phyloP scores from a whole-genome alignment of 345 rosid species.

The Salix suchowensis region DNA sequence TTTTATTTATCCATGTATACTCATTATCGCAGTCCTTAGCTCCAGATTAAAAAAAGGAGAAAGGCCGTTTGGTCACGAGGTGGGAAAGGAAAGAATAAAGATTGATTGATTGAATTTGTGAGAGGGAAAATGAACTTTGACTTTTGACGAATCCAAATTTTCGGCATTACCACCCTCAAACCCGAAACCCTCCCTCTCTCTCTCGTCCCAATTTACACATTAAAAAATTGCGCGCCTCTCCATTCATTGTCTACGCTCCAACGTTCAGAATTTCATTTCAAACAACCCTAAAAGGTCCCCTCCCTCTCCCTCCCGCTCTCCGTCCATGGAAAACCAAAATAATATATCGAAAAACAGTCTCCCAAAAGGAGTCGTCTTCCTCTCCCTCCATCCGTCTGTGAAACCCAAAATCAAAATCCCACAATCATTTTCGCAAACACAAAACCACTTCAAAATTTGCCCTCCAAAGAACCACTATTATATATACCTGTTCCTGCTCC shows the following conservation, averaged over 20 bases:
- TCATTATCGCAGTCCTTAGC: not conserved
- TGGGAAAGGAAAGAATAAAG: not conserved
- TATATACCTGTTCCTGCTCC: not conserved
- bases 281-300: not conserved
- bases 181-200: not conserved
- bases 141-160: not conserved
- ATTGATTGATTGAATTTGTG: not conserved
- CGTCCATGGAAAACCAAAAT: conserved; percentile 4
- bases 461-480: conserved; percentile 34
- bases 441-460: conserved; percentile 23
- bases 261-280: not conserved
- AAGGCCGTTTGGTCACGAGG: not conserved
- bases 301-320: not conserved
- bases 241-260: not conserved
- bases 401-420: not conserved
- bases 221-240: not conserved
- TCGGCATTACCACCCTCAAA: not conserved
- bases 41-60: not conserved
- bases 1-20: no score
- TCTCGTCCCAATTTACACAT: not conserved
- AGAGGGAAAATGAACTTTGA: not conserved
- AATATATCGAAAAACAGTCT: no score
- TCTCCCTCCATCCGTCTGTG: conserved; percentile 18
- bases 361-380: not conserved
- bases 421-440: not conserved